Base-by-base conservation (phyloP, 768 basidiomycete genomes). In the Gymnopilus dilepis region DNA sequence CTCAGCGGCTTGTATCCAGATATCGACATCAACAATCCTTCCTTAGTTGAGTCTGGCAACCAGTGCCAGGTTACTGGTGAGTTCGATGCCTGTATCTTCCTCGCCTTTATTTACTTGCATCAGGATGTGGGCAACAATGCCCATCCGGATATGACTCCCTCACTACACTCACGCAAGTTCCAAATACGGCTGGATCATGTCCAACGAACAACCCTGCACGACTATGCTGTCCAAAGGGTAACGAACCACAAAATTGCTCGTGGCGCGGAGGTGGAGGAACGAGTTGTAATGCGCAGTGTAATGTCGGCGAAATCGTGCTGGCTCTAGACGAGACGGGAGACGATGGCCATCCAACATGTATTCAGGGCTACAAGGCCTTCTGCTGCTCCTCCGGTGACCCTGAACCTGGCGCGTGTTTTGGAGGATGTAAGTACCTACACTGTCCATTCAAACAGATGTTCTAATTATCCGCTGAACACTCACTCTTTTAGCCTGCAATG, bases 251-350 rank as follows among this genome's bases (percentile, higher is more conserved):
- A 22, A 62, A 67, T 40, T 70, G 69, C 53, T 37, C 43, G 43
- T 70, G 69, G 69, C 48, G 59, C 26, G 67, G 67, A 12, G 69
- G 66, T 13, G 69, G 67, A 17, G 64, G 69, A 2, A 63, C 60
- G 13, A 64, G 45, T 22, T 70, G 69, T 47, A 67, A 68, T 56
- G 62, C 67, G 5, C 59, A 63, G 31, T 70, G 69, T 47, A 33
- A 56, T 43, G 66, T 65, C 7, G 69, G 69, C 34, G 63, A 70
- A 61, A 55, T 70, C n/a, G 56, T 59, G n/a, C 52, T 70, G 17
- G 69, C 67, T 38, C 40, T 64, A 15, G 65, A 68, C 59, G 57
- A 58, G 50, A 62, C 60, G 51, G 65, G 69, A 53, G 69, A 60
- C 28, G 69, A 64, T 26, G 61, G 59, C 6, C 50, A 56, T 30